These are phyloP conservation scores for Centella asiatica DNA, from an alignment of 129 eudicot species.

Conservation along the genomic window DNA sequence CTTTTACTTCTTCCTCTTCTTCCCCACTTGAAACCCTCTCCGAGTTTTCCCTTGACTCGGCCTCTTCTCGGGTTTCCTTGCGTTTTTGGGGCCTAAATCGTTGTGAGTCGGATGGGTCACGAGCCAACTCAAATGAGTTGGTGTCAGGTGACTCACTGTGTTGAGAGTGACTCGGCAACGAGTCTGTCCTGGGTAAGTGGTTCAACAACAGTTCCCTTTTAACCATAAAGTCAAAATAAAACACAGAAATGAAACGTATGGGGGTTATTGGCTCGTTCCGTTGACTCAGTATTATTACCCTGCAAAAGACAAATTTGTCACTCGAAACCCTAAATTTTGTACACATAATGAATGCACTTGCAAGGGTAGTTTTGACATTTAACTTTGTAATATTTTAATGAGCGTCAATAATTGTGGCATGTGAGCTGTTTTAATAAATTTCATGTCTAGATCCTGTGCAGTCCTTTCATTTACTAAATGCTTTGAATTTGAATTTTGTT, in stretches of 20 bases:
- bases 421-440: slow-evolving; percentile 14
- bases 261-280: background rate
- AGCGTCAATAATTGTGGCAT: background rate
- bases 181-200: background rate
- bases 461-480: too few relatives aligned
- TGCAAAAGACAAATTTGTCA: slow-evolving; percentile 12
- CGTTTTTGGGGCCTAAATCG: background rate
- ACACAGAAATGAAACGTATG: background rate
- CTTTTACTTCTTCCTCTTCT: background rate
- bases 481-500: too few relatives aligned
- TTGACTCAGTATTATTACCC: slow-evolving; percentile 2
- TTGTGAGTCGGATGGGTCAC: slow-evolving; percentile 18
- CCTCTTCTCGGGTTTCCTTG: background rate
- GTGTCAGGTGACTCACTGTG: background rate
- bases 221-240: background rate
- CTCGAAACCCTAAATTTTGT: slow-evolving; percentile 1
- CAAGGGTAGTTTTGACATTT: slow-evolving; percentile 13
- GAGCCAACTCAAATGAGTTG: slow-evolving; percentile 19
- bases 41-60: slow-evolving; percentile 18
- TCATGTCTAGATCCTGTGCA: background rate
- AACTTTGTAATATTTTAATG: background rate
- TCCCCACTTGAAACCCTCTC: background rate
- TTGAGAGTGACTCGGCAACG: slow-evolving; percentile 18
- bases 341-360: background rate
- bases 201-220: background rate